Conservation (phyloP, 2,329 filamentous ascomycete species). For the Aureobasidium sp. region DNA sequence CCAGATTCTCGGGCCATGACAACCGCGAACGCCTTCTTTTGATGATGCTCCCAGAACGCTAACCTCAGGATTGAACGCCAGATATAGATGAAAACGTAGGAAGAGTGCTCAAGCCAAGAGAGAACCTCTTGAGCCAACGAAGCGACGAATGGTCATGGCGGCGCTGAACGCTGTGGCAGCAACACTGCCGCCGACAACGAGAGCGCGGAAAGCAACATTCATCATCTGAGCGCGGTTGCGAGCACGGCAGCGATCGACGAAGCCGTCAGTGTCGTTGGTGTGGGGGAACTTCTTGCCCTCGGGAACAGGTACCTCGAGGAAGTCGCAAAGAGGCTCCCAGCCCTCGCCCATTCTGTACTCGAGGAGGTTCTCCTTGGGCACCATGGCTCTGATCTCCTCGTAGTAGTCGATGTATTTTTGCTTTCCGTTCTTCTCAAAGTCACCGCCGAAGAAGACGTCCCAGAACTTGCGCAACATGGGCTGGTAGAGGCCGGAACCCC, state of each 20-base stretch:
- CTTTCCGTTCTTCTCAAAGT: slow-evolving; percentile 60
- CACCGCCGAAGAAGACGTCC: slow-evolving; percentile 60
- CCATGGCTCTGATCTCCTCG: slow-evolving; percentile 42
- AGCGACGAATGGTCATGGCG: slow-evolving; percentile 29
- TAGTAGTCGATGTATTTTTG: slow-evolving; percentile 54
- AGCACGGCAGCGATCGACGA: slow-evolving; percentile 47
- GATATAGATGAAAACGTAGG: neutral
- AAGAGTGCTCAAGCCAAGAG: slow-evolving; percentile 13
- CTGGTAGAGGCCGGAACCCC: slow-evolving; percentile 62
- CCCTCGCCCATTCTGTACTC: slow-evolving; percentile 50
- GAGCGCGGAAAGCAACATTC: slow-evolving; percentile 46
- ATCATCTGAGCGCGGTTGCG: slow-evolving; percentile 51
- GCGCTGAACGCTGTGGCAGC: slow-evolving; percentile 36
- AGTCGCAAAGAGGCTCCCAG: slow-evolving; percentile 49
- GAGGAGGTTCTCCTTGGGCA: slow-evolving; percentile 45
- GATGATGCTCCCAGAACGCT: slow-evolving; percentile 5
- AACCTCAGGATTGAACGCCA: neutral
- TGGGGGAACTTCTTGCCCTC: slow-evolving; percentile 44
- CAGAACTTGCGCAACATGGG: slow-evolving; percentile 62
- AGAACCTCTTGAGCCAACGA: slow-evolving; percentile 25
- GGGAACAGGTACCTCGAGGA: slow-evolving; percentile 47
- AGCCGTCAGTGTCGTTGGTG: slow-evolving; percentile 49
- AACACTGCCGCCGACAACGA: slow-evolving; percentile 44
- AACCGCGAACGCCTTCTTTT: slow-evolving; percentile 6
- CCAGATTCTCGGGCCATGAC: neutral